Percentiles rank a stretch among this genome's conserved stretches.
These are phyloP conservation scores for Irpex sp. DNA, from an alignment of 1,284 basidiomycete genomes.

Conservation along the genomic window DNA sequence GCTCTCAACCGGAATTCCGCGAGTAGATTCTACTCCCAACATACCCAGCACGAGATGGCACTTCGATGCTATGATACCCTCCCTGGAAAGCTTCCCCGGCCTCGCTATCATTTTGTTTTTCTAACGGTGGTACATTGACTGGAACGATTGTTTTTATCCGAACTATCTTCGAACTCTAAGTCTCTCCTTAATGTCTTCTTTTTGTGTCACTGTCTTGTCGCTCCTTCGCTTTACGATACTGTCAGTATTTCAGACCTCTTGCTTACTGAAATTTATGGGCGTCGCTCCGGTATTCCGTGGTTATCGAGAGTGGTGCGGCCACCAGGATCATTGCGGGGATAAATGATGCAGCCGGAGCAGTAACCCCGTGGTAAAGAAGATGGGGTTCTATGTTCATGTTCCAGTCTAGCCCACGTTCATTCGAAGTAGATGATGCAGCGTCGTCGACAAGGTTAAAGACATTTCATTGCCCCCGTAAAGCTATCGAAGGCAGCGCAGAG, in stretches of 20 bases:
- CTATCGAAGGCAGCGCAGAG: no score
- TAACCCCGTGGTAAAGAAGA: no score
- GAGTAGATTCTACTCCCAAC: slow-evolving; percentile 17
- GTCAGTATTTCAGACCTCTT: not conserved
- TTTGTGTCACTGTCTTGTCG: not conserved
- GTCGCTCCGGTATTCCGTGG: not conserved
- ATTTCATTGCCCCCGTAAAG: no score
- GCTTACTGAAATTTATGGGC: not conserved
- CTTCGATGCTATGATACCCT: slow-evolving; percentile 27
- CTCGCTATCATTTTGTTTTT: slow-evolving; percentile 5
- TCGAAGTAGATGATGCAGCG: no score
- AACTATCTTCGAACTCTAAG: not conserved
- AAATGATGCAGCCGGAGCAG: no score
- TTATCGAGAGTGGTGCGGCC: not conserved
- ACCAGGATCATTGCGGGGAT: not conserved
- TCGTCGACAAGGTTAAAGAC: no score
- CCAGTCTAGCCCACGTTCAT: no score
- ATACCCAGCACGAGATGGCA: slow-evolving; percentile 17
- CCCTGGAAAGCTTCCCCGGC: slow-evolving; percentile 8
- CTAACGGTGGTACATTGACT: slow-evolving; percentile 4
- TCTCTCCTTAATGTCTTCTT: not conserved
- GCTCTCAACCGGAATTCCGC: slow-evolving; percentile 37
- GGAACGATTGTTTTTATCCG: slow-evolving; percentile 1
- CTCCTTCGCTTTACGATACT: not conserved
- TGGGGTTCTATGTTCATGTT: no score